Conservation (phyloP, 768 basidiomycete species). For the Amanita molliuscula region DNA sequence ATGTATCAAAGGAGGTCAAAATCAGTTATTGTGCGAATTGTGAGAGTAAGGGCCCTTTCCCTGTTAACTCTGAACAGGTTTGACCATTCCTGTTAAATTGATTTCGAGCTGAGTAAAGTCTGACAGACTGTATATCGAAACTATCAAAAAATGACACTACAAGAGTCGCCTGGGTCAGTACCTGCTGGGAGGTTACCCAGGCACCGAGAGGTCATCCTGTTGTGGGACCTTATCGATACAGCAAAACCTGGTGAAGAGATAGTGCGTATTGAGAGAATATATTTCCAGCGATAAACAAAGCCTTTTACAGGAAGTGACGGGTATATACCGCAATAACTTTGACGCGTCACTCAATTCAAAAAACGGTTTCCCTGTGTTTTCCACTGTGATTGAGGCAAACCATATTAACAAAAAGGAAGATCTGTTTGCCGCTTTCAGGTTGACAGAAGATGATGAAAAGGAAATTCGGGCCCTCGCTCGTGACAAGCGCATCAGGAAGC, state of each 20-base stretch:
- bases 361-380: conserved; percentile 99
- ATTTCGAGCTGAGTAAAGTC: neutral
- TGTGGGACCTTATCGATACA: conserved; percentile 97
- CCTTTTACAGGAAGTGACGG: conserved; percentile 78
- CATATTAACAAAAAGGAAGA: conserved; percentile 99
- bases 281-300: conserved; percentile 8
- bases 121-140: conserved; percentile 91
- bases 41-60: conserved; percentile 91
- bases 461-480: conserved; percentile 80
- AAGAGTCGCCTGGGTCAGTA: conserved; percentile 96
- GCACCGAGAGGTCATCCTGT: conserved; percentile 90
- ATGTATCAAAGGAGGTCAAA: conserved; percentile 87
- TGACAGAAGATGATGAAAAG: conserved; percentile 95
- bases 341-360: conserved; percentile 97
- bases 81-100: neutral
- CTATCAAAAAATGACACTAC: conserved; percentile 97
- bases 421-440: conserved; percentile 92
- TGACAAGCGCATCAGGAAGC: conserved; percentile 92
- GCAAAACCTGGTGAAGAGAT: conserved; percentile 99
- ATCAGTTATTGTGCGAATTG: conserved; percentile 94
- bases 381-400: conserved; percentile 96
- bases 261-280: conserved; percentile 27
- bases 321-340: conserved; percentile 97
- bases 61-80: conserved; percentile 94
- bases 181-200: conserved; percentile 95